These are phyloP conservation scores for Lachnellula suecica DNA, from an alignment of 2,329 filamentous ascomycete species.

Conservation along the genomic window DNA sequence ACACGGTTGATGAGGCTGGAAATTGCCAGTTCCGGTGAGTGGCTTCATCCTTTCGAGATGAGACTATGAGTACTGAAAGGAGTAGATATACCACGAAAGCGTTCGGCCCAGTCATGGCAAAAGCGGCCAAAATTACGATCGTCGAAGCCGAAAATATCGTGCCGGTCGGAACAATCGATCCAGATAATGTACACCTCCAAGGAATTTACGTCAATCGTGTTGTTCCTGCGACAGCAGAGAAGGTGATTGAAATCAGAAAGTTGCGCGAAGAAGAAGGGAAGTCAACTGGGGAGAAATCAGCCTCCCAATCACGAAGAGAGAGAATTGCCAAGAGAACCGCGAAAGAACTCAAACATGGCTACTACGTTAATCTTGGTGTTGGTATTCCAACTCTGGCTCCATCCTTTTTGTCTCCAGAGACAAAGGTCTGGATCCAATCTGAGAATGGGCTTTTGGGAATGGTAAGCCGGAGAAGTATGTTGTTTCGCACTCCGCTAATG, in stretches of 20 bases:
- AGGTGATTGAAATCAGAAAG: constrained; percentile 71
- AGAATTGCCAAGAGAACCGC: constrained; percentile 76
- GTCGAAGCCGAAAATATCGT: constrained; percentile 87
- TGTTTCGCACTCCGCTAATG: not conserved
- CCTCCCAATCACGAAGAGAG: constrained; percentile 56
- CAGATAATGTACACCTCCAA: constrained; percentile 74
- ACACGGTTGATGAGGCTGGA: constrained; percentile 73
- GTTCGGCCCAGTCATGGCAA: constrained; percentile 76
- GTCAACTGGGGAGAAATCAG: constrained; percentile 34
- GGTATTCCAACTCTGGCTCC: constrained; percentile 87
- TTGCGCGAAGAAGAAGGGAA: constrained; percentile 42
- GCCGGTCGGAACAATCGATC: constrained; percentile 67
- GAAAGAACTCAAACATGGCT: constrained; percentile 75
- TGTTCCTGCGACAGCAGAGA: constrained; percentile 68
- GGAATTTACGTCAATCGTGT: constrained; percentile 84
- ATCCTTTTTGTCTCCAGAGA: constrained; percentile 65
- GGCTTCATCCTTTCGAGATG: not conserved
- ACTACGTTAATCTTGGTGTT: constrained; percentile 78
- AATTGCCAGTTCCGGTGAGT: constrained; percentile 74
- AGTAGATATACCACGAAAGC: constrained; percentile 68
- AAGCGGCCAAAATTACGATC: constrained; percentile 74
- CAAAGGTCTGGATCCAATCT: constrained; percentile 79
- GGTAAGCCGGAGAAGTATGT: constrained; percentile 18
- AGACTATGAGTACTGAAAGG: constrained; percentile 1
- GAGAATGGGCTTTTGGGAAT: constrained; percentile 87